Evolutionary conservation across 2,329 filamentous ascomycete species (phyloP), one percentile per base, ranked within the genome.

Genomic region (Hypoxylon sp.): DNA sequence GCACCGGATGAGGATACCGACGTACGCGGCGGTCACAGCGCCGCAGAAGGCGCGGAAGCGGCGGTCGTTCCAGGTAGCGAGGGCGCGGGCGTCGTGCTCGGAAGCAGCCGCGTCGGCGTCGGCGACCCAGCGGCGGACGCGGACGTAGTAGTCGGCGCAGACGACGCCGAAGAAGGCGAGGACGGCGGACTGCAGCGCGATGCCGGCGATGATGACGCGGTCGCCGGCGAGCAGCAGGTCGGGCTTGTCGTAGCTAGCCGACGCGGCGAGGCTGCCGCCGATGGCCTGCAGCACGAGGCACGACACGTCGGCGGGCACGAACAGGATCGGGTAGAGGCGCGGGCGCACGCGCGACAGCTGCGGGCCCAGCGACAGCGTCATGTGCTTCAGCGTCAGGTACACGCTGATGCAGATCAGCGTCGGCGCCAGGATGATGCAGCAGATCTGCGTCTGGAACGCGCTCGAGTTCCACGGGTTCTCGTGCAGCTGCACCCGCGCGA

Each of bases 301-400:
- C 46, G 81, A 80, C 17, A 86, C 72, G 70, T 87, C 84, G 70
- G 80, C 81, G 49, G 81, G 80, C n/a, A 85, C 79, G 73, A 86
- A 86, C 73, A 85, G 73, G 66, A 79, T 76, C 3, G 83, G 83
- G 70, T 83, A 85, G 64, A 77, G 76, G n/a, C 70, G 72, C 15
- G 83, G 79, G 3, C 75, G 75, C 54, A 86, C 66, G 61, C 81
- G 79, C n/a, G 82, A 84, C 49, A 83, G 74, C 31, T 64, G 38
- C 7, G 82, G 78, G 71, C 75, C 77, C 59, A 84, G 75, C 42
- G 77, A 72, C 27, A 83, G 73, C 55, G 80, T 78, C 63, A 84
- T 72, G 75, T 87, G 84, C 71, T 86, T 85, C 57, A 88, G 80
- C 3, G 83, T 86, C 21, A 88, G 80, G 75, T 88, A 88, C 71